phyloP scores from a whole-genome alignment of 2,329 filamentous ascomycete species.

The Lasiodiplodia sp. region DNA sequence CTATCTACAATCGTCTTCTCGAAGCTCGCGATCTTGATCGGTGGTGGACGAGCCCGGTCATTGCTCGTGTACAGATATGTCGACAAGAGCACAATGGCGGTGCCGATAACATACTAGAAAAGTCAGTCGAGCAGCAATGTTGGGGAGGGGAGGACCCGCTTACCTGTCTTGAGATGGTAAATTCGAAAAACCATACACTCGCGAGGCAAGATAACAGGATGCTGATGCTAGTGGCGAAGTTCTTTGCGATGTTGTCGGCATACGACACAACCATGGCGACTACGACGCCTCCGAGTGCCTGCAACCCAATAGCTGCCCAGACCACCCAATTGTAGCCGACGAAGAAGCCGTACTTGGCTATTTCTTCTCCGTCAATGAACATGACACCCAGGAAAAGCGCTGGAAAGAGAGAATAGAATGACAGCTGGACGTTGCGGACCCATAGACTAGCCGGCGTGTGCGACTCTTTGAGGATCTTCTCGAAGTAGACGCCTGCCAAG shows the following conservation, averaged over 20 bases:
- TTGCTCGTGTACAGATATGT: conserved; percentile 84
- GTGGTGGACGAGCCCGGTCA: conserved; percentile 64
- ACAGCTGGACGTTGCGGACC: conserved; percentile 93
- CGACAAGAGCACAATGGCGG: conserved; percentile 77
- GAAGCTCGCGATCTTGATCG: conserved; percentile 74
- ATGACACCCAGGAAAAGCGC: conserved; percentile 86
- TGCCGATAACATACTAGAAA: conserved; percentile 79
- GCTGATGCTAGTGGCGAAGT: conserved; percentile 90
- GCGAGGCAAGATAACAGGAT: conserved; percentile 87
- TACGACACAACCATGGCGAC: conserved; percentile 82
- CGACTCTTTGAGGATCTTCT: conserved; percentile 92
- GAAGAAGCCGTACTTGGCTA: conserved; percentile 88
- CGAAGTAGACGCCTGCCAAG: conserved; percentile 84
- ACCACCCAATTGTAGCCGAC: conserved; percentile 93
- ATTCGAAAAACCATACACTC: conserved; percentile 85
- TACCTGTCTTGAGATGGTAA: conserved; percentile 72
- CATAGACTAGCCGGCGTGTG: conserved; percentile 78
- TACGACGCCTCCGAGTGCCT: conserved; percentile 85
- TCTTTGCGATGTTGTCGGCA: conserved; percentile 90
- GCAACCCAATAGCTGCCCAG: conserved; percentile 82
- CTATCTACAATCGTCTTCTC: conserved; percentile 74
- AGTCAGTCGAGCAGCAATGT: conserved; percentile 30
- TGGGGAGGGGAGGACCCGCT: conserved; percentile 48
- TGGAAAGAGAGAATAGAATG: conserved; percentile 92
- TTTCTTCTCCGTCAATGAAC: conserved; percentile 84